A percentile compares a stretch with the other conserved stretches of the same genome.
phyloP scores from a whole-genome alignment of 257 asterid species.

The Mitragyna speciosa region DNA sequence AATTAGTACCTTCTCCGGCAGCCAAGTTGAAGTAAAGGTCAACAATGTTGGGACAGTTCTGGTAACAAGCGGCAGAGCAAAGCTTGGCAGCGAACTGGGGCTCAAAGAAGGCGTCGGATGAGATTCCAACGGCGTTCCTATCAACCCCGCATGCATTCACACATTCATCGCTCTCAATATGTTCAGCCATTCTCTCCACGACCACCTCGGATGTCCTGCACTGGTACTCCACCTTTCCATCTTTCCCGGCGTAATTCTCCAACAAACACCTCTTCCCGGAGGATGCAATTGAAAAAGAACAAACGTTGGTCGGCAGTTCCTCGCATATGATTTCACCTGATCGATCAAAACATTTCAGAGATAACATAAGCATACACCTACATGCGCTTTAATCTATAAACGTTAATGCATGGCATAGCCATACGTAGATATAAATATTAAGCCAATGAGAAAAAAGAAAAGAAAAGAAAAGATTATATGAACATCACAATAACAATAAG shows the following conservation, averaged over 20 bases:
- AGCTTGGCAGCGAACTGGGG: conserved; percentile 53
- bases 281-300: conserved; percentile 72
- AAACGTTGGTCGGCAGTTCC: conserved; percentile 47
- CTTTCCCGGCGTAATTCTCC: conserved; percentile 48
- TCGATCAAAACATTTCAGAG: not conserved
- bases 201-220: conserved; percentile 78
- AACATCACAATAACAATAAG: no score
- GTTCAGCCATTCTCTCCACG: conserved; percentile 57
- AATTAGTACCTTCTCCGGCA: conserved; percentile 71
- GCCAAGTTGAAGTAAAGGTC: conserved; percentile 86
- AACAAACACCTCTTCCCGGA: conserved; percentile 85
- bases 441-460: no score
- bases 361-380: not conserved
- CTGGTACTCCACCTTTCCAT: conserved; percentile 43
- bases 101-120: conserved; percentile 67
- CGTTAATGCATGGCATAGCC: not conserved
- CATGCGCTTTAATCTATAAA: not conserved
- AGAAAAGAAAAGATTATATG: not conserved
- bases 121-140: conserved; percentile 62
- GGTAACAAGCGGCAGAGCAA: conserved; percentile 67
- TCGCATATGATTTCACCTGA: conserved; percentile 82
- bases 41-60: conserved; percentile 73
- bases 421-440: not conserved
- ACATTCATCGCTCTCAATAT: conserved; percentile 73
- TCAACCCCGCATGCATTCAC: conserved; percentile 65